A percentile compares a stretch with the other conserved stretches of the same genome.
These are phyloP conservation scores for Inosperma sp. DNA, from an alignment of 768 basidiomycete species.

Conservation along the genomic window DNA sequence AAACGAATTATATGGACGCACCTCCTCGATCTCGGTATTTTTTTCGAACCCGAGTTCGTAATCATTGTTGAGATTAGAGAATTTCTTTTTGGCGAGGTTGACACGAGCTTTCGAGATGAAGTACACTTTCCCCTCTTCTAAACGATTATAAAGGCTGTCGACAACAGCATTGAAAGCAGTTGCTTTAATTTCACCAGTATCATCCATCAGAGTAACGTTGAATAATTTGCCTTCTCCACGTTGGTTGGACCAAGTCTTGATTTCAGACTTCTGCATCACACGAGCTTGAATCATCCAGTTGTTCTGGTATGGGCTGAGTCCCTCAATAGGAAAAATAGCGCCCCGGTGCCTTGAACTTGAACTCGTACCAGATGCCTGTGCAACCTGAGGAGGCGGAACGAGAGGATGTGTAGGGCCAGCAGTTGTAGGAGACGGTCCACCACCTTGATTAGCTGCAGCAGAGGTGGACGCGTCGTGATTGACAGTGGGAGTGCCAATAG, in stretches of 20 bases:
- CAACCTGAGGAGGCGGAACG: too few species aligned
- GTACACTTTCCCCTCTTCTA: conserved; percentile 92
- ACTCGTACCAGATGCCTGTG: too few species aligned
- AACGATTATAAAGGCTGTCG: conserved; percentile 74
- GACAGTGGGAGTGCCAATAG: conserved; percentile 16
- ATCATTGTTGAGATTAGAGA: conserved; percentile 83
- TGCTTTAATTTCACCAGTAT: conserved; percentile 85
- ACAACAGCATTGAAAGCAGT: conserved; percentile 88
- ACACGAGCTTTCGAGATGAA: conserved; percentile 87
- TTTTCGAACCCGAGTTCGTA: conserved; percentile 89
- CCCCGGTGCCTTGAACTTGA: conserved; percentile 26
- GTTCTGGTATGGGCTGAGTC: conserved; percentile 93
- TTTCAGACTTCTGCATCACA: conserved; percentile 83
- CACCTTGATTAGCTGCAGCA: conserved; percentile 23
- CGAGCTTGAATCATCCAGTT: conserved; percentile 98
- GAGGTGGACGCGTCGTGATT: conserved; percentile 23
- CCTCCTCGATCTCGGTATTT: conserved; percentile 82
- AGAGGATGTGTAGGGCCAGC: too few species aligned
- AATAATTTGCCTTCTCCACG: conserved; percentile 95
- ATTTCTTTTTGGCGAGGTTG: conserved; percentile 96
- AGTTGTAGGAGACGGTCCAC: conserved; percentile 21
- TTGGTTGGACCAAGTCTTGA: conserved; percentile 84
- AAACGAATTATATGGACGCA: conserved; percentile 27
- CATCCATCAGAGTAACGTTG: conserved; percentile 90
- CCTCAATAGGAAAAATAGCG: conserved; percentile 77